Evolutionary conservation across 2,329 filamentous ascomycete species (phyloP), one percentile per base, ranked within the genome.

Genomic region (Colletotrichum eleusines): DNA sequence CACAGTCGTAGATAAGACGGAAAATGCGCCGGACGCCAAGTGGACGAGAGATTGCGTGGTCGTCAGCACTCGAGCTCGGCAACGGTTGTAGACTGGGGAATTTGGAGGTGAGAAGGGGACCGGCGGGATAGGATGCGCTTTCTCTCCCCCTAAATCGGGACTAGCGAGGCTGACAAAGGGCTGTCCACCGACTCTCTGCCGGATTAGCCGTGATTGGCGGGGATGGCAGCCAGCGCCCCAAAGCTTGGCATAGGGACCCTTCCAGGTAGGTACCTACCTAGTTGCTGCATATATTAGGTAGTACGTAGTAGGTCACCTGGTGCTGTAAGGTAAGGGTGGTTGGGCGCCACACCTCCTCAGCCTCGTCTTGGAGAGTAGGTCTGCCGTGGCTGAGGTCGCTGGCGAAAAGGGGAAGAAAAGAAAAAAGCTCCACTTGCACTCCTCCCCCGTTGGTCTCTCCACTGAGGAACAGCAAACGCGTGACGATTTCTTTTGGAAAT

Each of bases 111-210:
- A 60, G 63, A 62, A 59, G 46, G 69, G 54, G 59, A 69, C 68
- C 59, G 46, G 51, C 65, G 65, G 51, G 38, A 1, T 16, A 16
- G 12, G 4, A 18, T 18, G 7, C 64, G 58, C 58, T 67, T 33
- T 7, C 31, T n/a, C n/a, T n/a, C 28, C 58, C 69, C 69, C 65
- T 69, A 71, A 71, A 69, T 63, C 44, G 65, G n/a, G 69, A 69
- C 65, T 69, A 71, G 69, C 65, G 59, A 63, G 69, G 64, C 65
- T 69, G 64, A 71, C 69, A 71, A 69, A 71, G 58, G 46, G 23
- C 28, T 44, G 14, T 57, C 68, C 6, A 44, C n/a, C 26, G 18
- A 23, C 48, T 5, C 46, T 46, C 53, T 71, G 69, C 69, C 69
- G 64, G 35, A 9, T 16, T 63, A 63, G 44, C 69, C 69, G 46